Evolutionary conservation across 2,329 filamentous ascomycete genomes (phyloP).

Genomic region (Periconia sp.): DNA sequence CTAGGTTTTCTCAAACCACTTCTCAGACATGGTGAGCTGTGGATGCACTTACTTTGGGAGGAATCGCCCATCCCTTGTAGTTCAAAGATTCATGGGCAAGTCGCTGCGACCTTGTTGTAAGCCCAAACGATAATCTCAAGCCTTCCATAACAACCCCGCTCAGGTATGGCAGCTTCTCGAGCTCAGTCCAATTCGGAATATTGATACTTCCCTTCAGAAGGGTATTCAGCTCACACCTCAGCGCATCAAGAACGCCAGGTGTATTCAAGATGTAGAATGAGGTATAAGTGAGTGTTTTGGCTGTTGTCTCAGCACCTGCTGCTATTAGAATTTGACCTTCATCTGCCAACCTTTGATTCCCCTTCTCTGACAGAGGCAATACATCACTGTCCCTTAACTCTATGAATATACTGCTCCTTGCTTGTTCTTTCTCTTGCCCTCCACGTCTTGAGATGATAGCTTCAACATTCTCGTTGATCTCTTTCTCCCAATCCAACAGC

Average conservation of each 20-base stretch:
- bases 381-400: slow-evolving; percentile 29
- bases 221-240: slow-evolving; percentile 5
- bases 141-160: slow-evolving; percentile 1
- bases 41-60: slow-evolving; percentile 9
- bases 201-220: neutral
- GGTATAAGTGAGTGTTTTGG: too few species aligned
- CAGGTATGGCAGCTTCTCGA: slow-evolving; percentile 12
- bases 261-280: slow-evolving; percentile 10
- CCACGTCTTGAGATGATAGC: neutral
- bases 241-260: neutral
- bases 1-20: neutral
- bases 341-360: too few species aligned
- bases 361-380: slow-evolving; percentile 17
- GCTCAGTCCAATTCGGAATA: neutral
- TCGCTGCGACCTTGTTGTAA: slow-evolving; percentile 1
- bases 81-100: slow-evolving; percentile 1
- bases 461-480: neutral
- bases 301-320: too few species aligned
- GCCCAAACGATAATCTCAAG: neutral
- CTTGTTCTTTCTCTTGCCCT: slow-evolving; percentile 1
- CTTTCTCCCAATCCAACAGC: neutral
- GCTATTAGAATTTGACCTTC: too few species aligned
- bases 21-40: neutral
- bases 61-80: slow-evolving; percentile 6
- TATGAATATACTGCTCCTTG: slow-evolving; percentile 40